Base-by-base conservation (phyloP, 2,329 filamentous ascomycete species). In the Zasmidium citrigriseum region DNA sequence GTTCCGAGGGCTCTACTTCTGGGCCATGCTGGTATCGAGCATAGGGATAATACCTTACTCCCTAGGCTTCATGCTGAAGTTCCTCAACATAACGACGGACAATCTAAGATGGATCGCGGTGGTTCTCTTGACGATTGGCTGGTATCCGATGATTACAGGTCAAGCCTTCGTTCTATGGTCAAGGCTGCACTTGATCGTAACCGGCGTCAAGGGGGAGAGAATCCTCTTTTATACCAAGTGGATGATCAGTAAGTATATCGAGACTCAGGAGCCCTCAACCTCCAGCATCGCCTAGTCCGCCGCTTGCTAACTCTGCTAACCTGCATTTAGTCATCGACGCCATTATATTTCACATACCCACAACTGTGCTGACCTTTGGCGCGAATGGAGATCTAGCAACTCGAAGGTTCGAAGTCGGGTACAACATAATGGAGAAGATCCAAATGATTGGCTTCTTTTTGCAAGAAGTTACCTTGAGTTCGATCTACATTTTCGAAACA, bases 91-190 rank as follows among this genome's bases (percentile, higher is more conserved):
- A 9, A 71, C 76, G 1, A 64, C 74, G 1, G 75, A 73, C 4
- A 54, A 64, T 7, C 20, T 54, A 10, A 63, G 55, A 29, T 69
- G 66, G 63, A 52, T 68, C 3, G 58, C 63, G 4, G 54, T 66
- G 3, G 52, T 67, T 22, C 38, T 69, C 2, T 48, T 68, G 23
- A 76, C 76, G n/a, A 59, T 87, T 55, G 85, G 83, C 7, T 83
- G 85, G 81, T 82, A 81, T 69, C 65, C 74, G 1, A 86, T 87
- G 83, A 80, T 88, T 0, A 85, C 84, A 1, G 86, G 85, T 0
- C 61, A 65, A 51, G 52, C 57, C 22, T 20, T 61, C 1, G 85
- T 88, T 1, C 74, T 88, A 1, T 88, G 84, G 75, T 87, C 84
- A 0, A 79, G 86, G 5, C 77, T 88, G 0, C 84, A 87, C 66